Evolutionary conservation across 192 early-diverging fungal species (phyloP), one percentile per base, ranked within the genome.

Genomic region (Coemansia sp.): DNA sequence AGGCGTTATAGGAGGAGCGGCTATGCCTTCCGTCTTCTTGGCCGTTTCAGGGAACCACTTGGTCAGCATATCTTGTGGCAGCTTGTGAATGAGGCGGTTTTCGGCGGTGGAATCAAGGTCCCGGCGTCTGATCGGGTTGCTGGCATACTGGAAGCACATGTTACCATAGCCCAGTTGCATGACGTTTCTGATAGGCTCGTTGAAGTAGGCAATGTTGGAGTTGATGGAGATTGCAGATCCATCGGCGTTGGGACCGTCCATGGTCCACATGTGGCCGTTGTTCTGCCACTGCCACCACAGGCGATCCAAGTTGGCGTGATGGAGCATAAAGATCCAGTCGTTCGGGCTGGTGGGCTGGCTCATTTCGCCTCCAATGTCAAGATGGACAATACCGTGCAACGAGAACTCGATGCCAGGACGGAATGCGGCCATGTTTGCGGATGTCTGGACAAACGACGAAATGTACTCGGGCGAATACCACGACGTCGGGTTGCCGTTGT

Each of bases 271-370:
- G 53, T 60, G 59, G 63, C 58, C 60, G 62, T 15, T 61, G 61
- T 60, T 24, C 70, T 81, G 78, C 83, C 83, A 84, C 56, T 81
- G 75, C 67, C 66, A 70, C 83, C 83, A 84, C 66, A 84, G 60
- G 5, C 72, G 71, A 41, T 84, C 83, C 21, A 84, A 39, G 61
- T 81, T 81, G 52, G 83, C 63, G 53, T 84, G 83, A 56, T 84
- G 83, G 11, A 84, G 72, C 65, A 74, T 73, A 38, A 84, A 84
- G 63, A 81, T 67, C 69, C 70, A 72, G 75, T 84, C 83, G 51
- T 81, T 84, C 49, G 78, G 78, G 65, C 75, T 77, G 58, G 58
- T 63, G 39, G 66, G 67, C 59, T 67, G 68, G 58, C 62, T 50
- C 83, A 84, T 84, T 57, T 84, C 83, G 23, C 83, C 83, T 24